Conservation (phyloP, 139 green algal species). For the Picochlorum sp. region DNA sequence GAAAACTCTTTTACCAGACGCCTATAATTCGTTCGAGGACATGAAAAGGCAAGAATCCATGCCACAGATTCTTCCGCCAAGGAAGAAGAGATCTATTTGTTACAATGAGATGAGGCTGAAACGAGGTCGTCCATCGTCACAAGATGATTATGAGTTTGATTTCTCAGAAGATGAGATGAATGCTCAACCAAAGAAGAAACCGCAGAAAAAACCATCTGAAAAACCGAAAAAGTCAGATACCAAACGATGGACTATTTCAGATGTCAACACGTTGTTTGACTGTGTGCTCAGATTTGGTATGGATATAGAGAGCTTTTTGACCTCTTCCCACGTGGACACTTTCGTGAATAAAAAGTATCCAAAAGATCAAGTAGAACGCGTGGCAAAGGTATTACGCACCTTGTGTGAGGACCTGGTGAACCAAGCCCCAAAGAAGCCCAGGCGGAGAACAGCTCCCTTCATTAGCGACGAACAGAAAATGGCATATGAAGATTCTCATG, state of each 20-base stretch:
- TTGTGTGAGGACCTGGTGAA: too few species aligned
- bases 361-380: neutral
- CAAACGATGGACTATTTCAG: slow-evolving; percentile 6
- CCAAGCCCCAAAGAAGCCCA: too few species aligned
- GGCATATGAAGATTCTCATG: too few species aligned
- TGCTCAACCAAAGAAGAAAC: neutral
- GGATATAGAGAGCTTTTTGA: neutral
- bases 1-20: slow-evolving; percentile 55
- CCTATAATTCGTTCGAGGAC: slow-evolving; percentile 19
- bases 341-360: slow-evolving; percentile 1
- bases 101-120: slow-evolving; percentile 32
- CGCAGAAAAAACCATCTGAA: neutral
- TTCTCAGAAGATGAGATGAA: slow-evolving; percentile 1
- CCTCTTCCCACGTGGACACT: neutral
- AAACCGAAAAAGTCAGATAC: neutral
- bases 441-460: too few species aligned
- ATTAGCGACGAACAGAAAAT: too few species aligned
- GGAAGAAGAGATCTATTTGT: slow-evolving; percentile 38
- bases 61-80: slow-evolving; percentile 26
- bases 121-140: neutral
- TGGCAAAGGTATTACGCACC: too few species aligned
- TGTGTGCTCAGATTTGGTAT: slow-evolving; percentile 4
- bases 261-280: slow-evolving; percentile 11
- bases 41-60: neutral
- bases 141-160: slow-evolving; percentile 3